Evolutionary conservation across 2,329 filamentous ascomycete genomes (phyloP).

Genomic region (Aspergillaceae sp.): DNA sequence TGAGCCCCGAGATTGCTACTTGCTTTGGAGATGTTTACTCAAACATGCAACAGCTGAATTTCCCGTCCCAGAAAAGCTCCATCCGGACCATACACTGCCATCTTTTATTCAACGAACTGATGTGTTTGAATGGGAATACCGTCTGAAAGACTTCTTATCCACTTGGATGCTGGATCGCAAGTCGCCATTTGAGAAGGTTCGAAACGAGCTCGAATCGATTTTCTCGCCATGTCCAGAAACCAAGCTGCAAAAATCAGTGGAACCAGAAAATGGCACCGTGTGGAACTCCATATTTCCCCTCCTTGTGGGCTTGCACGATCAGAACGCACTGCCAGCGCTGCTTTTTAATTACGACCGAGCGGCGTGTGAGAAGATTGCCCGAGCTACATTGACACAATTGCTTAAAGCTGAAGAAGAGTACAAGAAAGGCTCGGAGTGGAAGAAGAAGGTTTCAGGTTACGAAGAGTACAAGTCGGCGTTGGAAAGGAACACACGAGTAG

Average conservation of each 20-base stretch:
- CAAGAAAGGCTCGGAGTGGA: slow-evolving; percentile 48
- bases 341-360: slow-evolving; percentile 68
- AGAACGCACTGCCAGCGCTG: slow-evolving; percentile 62
- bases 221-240: neutral
- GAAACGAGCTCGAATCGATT: slow-evolving; percentile 38
- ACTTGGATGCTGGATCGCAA: slow-evolving; percentile 51
- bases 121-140: slow-evolving; percentile 56
- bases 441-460: slow-evolving; percentile 49
- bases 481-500: neutral
- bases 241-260: too few species aligned
- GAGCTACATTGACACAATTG: slow-evolving; percentile 44
- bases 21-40: slow-evolving; percentile 56
- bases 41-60: slow-evolving; percentile 47
- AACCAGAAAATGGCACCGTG: slow-evolving; percentile 24
- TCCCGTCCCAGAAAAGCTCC: slow-evolving; percentile 30
- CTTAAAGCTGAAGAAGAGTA: slow-evolving; percentile 43
- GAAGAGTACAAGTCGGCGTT: slow-evolving; percentile 31
- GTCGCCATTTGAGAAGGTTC: slow-evolving; percentile 47
- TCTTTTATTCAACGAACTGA: slow-evolving; percentile 55
- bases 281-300: slow-evolving; percentile 44
- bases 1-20: slow-evolving; percentile 62
- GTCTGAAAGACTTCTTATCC: slow-evolving; percentile 51
- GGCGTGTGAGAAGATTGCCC: slow-evolving; percentile 51
- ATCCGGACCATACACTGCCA: slow-evolving; percentile 38
- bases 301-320: slow-evolving; percentile 43